Conservation (phyloP, 2,329 filamentous ascomycete species). For the Ophiostoma ulmi region DNA sequence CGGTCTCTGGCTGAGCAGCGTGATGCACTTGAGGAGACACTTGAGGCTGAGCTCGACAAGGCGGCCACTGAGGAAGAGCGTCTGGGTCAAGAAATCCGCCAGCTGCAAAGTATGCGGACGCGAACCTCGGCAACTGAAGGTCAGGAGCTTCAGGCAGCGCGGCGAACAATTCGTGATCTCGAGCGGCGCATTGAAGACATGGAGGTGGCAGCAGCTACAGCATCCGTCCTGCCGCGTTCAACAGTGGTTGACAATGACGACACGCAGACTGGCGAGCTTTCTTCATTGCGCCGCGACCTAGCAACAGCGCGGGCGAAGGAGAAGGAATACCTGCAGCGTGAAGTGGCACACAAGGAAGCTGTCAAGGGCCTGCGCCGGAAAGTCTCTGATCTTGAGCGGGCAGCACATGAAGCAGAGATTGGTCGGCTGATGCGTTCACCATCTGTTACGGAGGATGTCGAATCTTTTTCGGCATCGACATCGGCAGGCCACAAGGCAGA, state of each 20-base stretch:
- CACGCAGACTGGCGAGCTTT: slow-evolving; percentile 48
- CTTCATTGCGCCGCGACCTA: slow-evolving; percentile 58
- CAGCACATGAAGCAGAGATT: slow-evolving; percentile 59
- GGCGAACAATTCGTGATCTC: slow-evolving; percentile 60
- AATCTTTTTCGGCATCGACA: slow-evolving; percentile 24
- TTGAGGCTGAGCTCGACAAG: slow-evolving; percentile 62
- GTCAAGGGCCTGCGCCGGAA: slow-evolving; percentile 60
- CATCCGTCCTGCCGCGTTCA: slow-evolving; percentile 34
- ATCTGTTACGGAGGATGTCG: slow-evolving; percentile 40
- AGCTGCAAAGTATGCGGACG: slow-evolving; percentile 44
- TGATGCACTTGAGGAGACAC: slow-evolving; percentile 54
- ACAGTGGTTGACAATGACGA: slow-evolving; percentile 27
- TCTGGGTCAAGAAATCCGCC: slow-evolving; percentile 49
- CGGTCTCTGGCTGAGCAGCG: slow-evolving; percentile 52
- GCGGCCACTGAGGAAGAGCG: slow-evolving; percentile 62
- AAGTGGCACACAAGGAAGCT: slow-evolving; percentile 56
- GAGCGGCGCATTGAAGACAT: slow-evolving; percentile 56
- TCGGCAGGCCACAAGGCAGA: slow-evolving; percentile 48
- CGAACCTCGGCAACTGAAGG: slow-evolving; percentile 45
- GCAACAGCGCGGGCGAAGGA: slow-evolving; percentile 62
- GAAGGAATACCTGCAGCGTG: slow-evolving; percentile 59
- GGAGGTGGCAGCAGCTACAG: slow-evolving; percentile 38
- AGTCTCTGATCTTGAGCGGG: slow-evolving; percentile 61
- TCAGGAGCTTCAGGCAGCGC: slow-evolving; percentile 53
- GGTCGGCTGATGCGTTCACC: slow-evolving; percentile 45